Evolutionary conservation across 208 protist genomes (phyloP), one percentile per base, ranked within the genome.

Genomic region (Leishmania gerbilli): DNA sequence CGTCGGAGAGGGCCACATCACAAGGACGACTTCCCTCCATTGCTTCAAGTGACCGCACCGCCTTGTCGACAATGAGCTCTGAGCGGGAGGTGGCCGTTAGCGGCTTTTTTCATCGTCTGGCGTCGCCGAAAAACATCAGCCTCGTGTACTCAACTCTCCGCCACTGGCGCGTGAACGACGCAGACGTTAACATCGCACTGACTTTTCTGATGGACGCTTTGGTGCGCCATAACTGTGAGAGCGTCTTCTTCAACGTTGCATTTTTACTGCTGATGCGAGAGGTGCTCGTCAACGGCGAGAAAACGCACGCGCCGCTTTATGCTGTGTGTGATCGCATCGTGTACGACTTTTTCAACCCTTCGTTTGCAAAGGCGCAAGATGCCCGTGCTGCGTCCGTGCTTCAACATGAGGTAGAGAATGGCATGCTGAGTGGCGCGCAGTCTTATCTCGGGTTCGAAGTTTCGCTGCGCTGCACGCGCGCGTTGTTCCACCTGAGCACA

Each of bases 341-440:
- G 49, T 95, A 92, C 74, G 74, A 92, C 67, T 97, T 96, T 80
- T 97, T 97, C 84, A 97, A 97, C 74, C 95, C 95, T 37, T 37
- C 85, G 0, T 92, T 84, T 74, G 93, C 95, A 19, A 88, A 93
- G 68, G 55, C 87, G 60, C 82, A 89, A 27, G 92, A 96, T 78
- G 77, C 84, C 13, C 84, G 82, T 31, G 83, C 79, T 2, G 86
- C 74, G 45, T 62, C 69, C 58, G 31, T 62, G 21, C 69, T 90
- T 55, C 79, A 74, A 34, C 86, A 88, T 69, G 80, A 81, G 53
- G 84, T 79, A 51, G 67, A 78, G n/a, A 67, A 37, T 11, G 82
- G 76, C 71, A 74, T 94, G 45, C 87, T 96, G 31, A 87, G 82
- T 27, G 93, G 93, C 45, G 86, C 94, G 42, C 91, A 96, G 71